These are phyloP conservation scores for Albatrellus sp. DNA, from an alignment of 1,284 basidiomycete species.

Conservation along the genomic window DNA sequence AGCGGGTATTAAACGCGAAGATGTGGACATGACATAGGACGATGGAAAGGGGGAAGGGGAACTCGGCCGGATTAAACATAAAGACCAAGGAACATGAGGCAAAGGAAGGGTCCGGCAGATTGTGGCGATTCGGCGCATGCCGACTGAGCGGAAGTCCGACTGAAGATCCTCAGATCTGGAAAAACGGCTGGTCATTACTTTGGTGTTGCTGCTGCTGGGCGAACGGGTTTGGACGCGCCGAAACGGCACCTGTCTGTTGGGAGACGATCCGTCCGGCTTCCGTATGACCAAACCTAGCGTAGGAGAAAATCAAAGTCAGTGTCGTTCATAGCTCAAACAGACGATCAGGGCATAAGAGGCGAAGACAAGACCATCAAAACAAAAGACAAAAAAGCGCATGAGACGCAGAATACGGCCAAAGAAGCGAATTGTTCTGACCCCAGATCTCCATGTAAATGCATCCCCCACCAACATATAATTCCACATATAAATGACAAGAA, in stretches of 20 bases:
- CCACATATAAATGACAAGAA: not conserved
- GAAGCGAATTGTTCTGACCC: slow-evolving; percentile 8
- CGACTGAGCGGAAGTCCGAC: not conserved
- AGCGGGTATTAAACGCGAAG: slow-evolving; percentile 22
- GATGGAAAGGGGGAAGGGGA: not conserved
- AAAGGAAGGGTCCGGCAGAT: not conserved
- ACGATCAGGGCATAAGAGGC: slow-evolving; percentile 3
- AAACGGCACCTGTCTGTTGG: slow-evolving; percentile 44
- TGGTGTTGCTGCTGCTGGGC: slow-evolving; percentile 36
- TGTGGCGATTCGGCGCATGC: not conserved
- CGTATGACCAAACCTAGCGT: slow-evolving; percentile 50
- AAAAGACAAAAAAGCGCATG: slow-evolving; percentile 7
- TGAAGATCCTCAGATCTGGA: slow-evolving; percentile 42
- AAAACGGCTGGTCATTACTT: slow-evolving; percentile 69
- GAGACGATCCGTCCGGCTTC: slow-evolving; percentile 42
- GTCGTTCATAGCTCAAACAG: not conserved
- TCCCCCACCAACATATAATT: no score
- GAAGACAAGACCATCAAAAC: not conserved
- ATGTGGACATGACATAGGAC: slow-evolving; percentile 8
- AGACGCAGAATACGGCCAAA: slow-evolving; percentile 11
- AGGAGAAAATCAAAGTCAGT: slow-evolving; percentile 1
- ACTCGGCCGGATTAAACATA: not conserved
- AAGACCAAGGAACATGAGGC: not conserved
- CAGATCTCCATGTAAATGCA: not conserved
- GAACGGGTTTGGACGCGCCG: slow-evolving; percentile 61